Percentiles rank a stretch among this genome's conserved stretches.
phyloP scores from a whole-genome alignment of 2,329 filamentous ascomycete species.

The Penicillium psychrosexuale region DNA sequence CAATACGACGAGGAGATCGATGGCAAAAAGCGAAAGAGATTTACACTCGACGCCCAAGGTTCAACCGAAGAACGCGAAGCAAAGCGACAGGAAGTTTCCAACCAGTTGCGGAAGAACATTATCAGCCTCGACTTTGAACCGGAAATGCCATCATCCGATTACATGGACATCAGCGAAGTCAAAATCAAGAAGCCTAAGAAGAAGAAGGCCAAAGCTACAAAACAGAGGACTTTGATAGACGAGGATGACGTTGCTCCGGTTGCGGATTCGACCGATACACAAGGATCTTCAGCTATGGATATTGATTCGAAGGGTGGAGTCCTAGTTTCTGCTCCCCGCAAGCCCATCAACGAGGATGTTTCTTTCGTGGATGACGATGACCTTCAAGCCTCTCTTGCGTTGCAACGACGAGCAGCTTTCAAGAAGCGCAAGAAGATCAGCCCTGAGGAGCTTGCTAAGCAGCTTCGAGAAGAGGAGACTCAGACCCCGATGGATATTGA shows the following conservation, averaged over 20 bases:
- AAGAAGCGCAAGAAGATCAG: constrained; percentile 88
- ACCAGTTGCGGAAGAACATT: constrained; percentile 63
- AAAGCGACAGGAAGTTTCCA: constrained; percentile 53
- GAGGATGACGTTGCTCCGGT: constrained; percentile 56
- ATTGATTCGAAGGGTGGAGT: constrained; percentile 59
- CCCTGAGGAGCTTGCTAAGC: constrained; percentile 81
- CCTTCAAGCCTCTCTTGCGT: constrained; percentile 77
- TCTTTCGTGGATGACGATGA: constrained; percentile 88
- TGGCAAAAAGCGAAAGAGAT: constrained; percentile 82
- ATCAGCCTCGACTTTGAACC: constrained; percentile 73
- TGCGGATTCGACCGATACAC: constrained; percentile 35
- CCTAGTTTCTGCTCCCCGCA: constrained; percentile 50
- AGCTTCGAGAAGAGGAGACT: constrained; percentile 63
- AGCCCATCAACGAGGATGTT: constrained; percentile 62
- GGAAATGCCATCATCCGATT: constrained; percentile 74
- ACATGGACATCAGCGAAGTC: constrained; percentile 78
- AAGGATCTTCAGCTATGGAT: constrained; percentile 63
- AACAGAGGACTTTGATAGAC: constrained; percentile 61
- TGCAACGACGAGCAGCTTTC: constrained; percentile 76
- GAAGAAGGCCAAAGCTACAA: constrained; percentile 71
- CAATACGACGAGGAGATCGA: constrained; percentile 96
- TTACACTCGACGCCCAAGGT: constrained; percentile 79
- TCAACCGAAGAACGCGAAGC: constrained; percentile 60
- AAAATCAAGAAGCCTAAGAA: constrained; percentile 95
- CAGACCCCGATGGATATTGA: constrained; percentile 58